Conservation (phyloP, 208 protist species). For the Balamuthia mandrillaris region DNA sequence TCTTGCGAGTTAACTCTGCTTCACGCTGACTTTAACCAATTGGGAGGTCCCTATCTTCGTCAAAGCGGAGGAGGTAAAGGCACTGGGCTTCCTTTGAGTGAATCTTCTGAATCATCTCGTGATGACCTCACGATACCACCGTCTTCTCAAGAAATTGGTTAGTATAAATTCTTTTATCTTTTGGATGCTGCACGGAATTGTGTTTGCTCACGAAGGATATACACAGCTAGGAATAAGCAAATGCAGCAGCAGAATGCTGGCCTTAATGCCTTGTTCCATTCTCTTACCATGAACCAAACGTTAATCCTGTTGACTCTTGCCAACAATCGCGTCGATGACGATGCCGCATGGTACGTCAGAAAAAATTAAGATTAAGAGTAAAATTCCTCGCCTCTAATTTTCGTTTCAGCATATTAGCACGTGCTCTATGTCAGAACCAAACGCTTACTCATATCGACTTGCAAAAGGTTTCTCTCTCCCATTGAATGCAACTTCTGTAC, state of each 20-base stretch:
- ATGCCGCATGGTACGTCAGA: not conserved
- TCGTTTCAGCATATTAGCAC: not conserved
- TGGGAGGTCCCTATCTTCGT: too few species aligned
- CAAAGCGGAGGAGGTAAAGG: too few species aligned
- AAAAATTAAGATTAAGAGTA: too few species aligned
- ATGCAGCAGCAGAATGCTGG: too few species aligned
- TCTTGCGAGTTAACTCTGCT: not conserved
- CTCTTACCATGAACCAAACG: slow-evolving; percentile 11
- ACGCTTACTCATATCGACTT: not conserved
- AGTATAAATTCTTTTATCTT: too few species aligned
- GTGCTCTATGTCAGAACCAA: not conserved
- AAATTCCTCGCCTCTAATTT: not conserved
- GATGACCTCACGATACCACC: too few species aligned
- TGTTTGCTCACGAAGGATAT: too few species aligned
- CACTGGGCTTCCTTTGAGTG: too few species aligned
- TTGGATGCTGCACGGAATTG: too few species aligned
- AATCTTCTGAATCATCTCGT: too few species aligned
- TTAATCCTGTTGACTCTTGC: slow-evolving; percentile 12
- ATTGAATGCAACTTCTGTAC: not conserved
- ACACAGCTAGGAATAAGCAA: too few species aligned
- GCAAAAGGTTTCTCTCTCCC: not conserved
- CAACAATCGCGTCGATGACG: slow-evolving; percentile 18
- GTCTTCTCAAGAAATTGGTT: too few species aligned
- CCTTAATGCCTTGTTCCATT: not conserved
- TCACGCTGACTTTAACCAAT: slow-evolving; percentile 8